Base-by-base conservation (phyloP, 768 basidiomycete species). In the Russula virescens region DNA sequence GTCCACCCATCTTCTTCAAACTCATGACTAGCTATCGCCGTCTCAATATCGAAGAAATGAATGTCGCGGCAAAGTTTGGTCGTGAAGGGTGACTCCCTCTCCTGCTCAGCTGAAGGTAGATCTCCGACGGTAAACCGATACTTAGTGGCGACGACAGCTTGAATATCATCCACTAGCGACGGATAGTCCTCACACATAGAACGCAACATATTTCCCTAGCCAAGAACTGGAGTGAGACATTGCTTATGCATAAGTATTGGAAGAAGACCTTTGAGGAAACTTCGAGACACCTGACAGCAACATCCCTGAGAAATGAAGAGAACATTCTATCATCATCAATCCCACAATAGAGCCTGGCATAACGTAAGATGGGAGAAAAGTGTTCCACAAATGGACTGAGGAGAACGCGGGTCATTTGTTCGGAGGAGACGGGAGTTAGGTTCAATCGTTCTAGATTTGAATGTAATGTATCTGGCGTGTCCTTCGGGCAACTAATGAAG, bases 361-460 rank as follows among this genome's bases (percentile, higher is more conserved):
- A 90, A 21, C 87, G 71, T 47, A 79, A 73, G 31, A 71, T 52
- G 68, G 77, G 71, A 51, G 73, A 67, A 68, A 79, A 81, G 58
- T 81, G 78, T 68, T 89, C 87, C 47, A 87, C 80, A 69, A 89
- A 90, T 28, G 87, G 86, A 70, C 83, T 89, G 56, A 83, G 70
- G 58, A 91, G 78, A 50, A 90, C 74, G 69, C 85, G 81, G 55
- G 79, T 76, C 43, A 86, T 75, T 73, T 90, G 89, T 59, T 78
- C 75, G 63, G 74, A 75, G 47, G 81, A 82, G 55, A 90, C 59
- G 11, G 86, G 87, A 0, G 75, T 74, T 25, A 91, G 71, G 28
- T 78, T 78, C 34, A 88, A 73, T 16, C 75, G 70, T 56, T 87
- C 83, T 53, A 90, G 74, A 66, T 82, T 83, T 46, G 75, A 71